phyloP scores from a whole-genome alignment of 129 eudicot species.

The Escallonia rubra region DNA sequence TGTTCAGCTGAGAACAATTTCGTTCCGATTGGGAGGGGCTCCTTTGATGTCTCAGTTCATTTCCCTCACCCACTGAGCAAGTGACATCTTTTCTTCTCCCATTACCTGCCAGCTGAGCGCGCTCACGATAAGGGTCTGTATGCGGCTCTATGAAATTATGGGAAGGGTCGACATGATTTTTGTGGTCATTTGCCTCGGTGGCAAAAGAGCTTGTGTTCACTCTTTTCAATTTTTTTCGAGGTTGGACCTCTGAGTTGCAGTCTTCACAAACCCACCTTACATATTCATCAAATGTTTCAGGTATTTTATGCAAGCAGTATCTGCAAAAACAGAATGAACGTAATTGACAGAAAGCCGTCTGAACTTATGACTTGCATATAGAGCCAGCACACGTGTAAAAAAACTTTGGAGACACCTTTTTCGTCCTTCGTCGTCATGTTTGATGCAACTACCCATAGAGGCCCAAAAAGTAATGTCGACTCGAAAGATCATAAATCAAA shows the following conservation, averaged over 20 bases:
- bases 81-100: neutral
- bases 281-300: conserved; percentile 38
- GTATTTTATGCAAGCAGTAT: conserved; percentile 49
- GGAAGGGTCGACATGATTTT: conserved; percentile 7
- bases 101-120: neutral
- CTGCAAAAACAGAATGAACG: conserved; percentile 20
- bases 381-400: neutral
- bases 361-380: neutral
- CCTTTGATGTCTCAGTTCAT: neutral
- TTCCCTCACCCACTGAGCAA: neutral
- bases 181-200: conserved; percentile 1
- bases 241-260: conserved; percentile 30
- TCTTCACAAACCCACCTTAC: conserved; percentile 65
- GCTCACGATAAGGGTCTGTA: conserved; percentile 5
- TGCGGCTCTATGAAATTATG: neutral
- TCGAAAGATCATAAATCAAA: too few species aligned
- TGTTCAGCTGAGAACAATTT: neutral
- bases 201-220: conserved; percentile 1
- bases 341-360: neutral
- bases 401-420: too few species aligned
- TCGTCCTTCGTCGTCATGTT: too few species aligned
- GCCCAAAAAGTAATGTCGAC: too few species aligned
- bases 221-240: conserved; percentile 3
- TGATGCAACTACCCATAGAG: too few species aligned
- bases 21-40: neutral